These are phyloP conservation scores for Saccharomyces jurei DNA, from an alignment of 805 yeast genomes.

Conservation along the genomic window DNA sequence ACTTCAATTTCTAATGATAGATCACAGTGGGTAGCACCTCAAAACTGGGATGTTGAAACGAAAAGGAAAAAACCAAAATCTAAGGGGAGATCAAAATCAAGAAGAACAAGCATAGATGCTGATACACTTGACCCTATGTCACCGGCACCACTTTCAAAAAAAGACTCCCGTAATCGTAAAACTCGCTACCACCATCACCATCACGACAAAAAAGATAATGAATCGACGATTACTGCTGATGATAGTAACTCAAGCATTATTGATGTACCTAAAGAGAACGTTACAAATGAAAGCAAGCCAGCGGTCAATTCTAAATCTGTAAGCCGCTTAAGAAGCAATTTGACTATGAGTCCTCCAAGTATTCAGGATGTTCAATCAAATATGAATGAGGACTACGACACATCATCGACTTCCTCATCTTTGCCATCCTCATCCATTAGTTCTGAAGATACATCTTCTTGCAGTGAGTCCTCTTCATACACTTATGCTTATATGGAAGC, in stretches of 20 bases:
- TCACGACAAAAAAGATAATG: not conserved
- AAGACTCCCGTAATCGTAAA: not conserved
- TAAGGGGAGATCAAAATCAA: constrained; percentile 5
- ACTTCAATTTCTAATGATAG: not conserved
- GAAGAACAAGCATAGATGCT: constrained; percentile 3
- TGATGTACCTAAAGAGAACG: not conserved
- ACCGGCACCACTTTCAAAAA: not conserved
- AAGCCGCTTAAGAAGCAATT: not conserved
- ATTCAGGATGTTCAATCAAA: not conserved
- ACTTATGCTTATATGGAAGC: not conserved
- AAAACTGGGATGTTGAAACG: constrained; percentile 51
- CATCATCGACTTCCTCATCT: constrained; percentile 1
- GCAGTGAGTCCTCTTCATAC: not conserved
- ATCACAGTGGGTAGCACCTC: constrained; percentile 47
- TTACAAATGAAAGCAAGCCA: not conserved
- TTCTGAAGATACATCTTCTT: not conserved
- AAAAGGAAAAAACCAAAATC: constrained; percentile 13
- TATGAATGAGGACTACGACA: constrained; percentile 2
- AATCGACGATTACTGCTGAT: constrained; percentile 8
- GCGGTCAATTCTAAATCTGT: not conserved
- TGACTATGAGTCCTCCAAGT: not conserved
- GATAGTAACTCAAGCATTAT: not conserved
- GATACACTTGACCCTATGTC: not conserved
- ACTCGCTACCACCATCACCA: constrained; percentile 4
- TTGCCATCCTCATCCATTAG: not conserved